phyloP scores from a whole-genome alignment of 306 rosid species.

The Quercus ilex region DNA sequence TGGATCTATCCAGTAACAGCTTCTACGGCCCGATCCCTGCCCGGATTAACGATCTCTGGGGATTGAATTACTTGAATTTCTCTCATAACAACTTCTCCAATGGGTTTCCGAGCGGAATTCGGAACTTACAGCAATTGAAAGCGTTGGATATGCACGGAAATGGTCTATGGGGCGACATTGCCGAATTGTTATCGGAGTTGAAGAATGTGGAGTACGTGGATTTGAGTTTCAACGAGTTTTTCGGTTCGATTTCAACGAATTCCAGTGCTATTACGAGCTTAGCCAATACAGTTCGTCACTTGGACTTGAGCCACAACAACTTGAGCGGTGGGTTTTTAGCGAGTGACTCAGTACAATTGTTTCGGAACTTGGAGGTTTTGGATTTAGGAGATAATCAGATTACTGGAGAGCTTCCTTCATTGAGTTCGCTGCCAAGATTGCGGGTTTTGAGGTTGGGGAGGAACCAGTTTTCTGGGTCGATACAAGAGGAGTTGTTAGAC shows the following conservation, averaged over 20 bases:
- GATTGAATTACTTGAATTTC: slow-evolving; percentile 65
- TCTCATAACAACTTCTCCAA: slow-evolving; percentile 57
- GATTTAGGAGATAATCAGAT: slow-evolving; percentile 68
- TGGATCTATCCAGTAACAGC: slow-evolving; percentile 76
- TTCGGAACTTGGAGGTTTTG: slow-evolving; percentile 65
- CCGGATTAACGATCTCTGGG: slow-evolving; percentile 78
- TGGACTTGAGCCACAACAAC: slow-evolving; percentile 58
- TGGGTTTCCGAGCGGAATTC: slow-evolving; percentile 54
- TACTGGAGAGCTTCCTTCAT: slow-evolving; percentile 73
- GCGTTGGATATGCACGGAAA: slow-evolving; percentile 80
- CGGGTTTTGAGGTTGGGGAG: slow-evolving; percentile 50
- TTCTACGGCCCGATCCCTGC: slow-evolving; percentile 92
- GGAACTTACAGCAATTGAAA: slow-evolving; percentile 80
- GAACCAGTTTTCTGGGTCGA: slow-evolving; percentile 58
- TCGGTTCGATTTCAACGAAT: slow-evolving; percentile 48
- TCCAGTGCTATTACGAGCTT: slow-evolving; percentile 52
- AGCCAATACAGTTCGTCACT: slow-evolving; percentile 55
- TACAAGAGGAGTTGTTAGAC: slow-evolving; percentile 61
- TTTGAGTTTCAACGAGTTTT: slow-evolving; percentile 71
- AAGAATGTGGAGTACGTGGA: slow-evolving; percentile 69
- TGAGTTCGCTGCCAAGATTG: slow-evolving; percentile 50
- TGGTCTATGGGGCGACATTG: slow-evolving; percentile 58
- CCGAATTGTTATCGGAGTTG: slow-evolving; percentile 43
- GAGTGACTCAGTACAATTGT: slow-evolving; percentile 40
- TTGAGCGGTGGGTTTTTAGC: slow-evolving; percentile 64